phyloP scores from a whole-genome alignment of 441 rosid genomes.

The Hypseocharis bilobata region DNA sequence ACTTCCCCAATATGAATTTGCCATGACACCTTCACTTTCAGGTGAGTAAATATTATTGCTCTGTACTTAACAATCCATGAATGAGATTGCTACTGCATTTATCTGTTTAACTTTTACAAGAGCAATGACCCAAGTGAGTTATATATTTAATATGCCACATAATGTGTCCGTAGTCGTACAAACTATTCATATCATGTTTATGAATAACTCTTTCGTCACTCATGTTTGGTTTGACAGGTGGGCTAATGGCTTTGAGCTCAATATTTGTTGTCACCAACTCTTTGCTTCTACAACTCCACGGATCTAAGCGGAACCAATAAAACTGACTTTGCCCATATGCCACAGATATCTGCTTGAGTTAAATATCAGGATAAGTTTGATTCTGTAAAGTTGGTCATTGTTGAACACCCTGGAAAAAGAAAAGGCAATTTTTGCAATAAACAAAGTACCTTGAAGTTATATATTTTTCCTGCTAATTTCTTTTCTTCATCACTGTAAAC shows the following conservation, averaged over 20 bases:
- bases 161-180: not conserved
- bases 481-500: not conserved
- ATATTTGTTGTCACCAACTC: constrained; percentile 77
- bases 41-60: constrained; percentile 30
- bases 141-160: not conserved
- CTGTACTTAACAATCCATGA: not conserved
- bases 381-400: not conserved
- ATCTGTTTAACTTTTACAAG: not conserved
- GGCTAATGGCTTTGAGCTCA: constrained; percentile 86
- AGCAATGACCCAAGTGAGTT: not conserved
- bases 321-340: constrained; percentile 7
- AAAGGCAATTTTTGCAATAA: not conserved
- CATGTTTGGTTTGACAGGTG: constrained; percentile 40
- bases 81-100: not conserved
- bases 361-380: not conserved
- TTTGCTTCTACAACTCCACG: constrained; percentile 59
- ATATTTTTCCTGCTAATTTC: not conserved
- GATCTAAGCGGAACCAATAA: constrained; percentile 30
- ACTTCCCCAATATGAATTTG: constrained; percentile 76
- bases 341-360: not conserved
- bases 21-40: constrained; percentile 86
- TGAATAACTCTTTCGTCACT: not conserved
- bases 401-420: not conserved
- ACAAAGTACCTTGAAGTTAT: not conserved
- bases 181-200: not conserved